Percentiles rank a stretch among this genome's conserved stretches.
Evolutionary conservation across 805 yeast genomes (phyloP).

Genomic region (Candida boidinii): DNA sequence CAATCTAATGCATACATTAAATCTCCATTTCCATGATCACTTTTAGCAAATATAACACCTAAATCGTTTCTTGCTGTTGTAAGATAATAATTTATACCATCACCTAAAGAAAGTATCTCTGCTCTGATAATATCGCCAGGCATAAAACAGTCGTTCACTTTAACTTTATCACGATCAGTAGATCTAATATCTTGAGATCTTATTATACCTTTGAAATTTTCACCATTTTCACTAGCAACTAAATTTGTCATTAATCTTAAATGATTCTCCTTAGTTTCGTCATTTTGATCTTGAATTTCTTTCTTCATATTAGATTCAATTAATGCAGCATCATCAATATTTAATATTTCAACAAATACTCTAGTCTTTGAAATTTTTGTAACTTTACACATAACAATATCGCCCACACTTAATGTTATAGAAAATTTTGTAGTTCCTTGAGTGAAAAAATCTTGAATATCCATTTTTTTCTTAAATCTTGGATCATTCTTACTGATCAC

Average conservation of each 20-base stretch:
- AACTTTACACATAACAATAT: slow-evolving; percentile 70
- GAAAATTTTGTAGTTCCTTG: slow-evolving; percentile 8
- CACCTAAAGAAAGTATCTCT: slow-evolving; percentile 78
- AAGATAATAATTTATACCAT: slow-evolving; percentile 84
- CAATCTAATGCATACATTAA: slow-evolving; percentile 87
- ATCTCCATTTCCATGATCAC: slow-evolving; percentile 60
- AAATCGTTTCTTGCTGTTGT: slow-evolving; percentile 85
- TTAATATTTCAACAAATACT: slow-evolving; percentile 67
- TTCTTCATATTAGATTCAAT: slow-evolving; percentile 37
- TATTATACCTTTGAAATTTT: slow-evolving; percentile 79
- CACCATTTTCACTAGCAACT: slow-evolving; percentile 69
- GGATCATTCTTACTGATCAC: slow-evolving; percentile 18
- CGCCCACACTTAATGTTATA: slow-evolving; percentile 73
- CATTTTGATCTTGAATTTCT: slow-evolving; percentile 6
- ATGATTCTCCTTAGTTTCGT: too few species aligned
- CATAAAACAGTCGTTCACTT: slow-evolving; percentile 65
- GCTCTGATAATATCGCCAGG: slow-evolving; percentile 95
- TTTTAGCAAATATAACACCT: slow-evolving; percentile 87
- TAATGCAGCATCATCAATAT: slow-evolving; percentile 32
- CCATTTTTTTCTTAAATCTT: neutral
- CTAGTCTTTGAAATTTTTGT: slow-evolving; percentile 59
- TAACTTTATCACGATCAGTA: slow-evolving; percentile 83
- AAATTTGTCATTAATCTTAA: slow-evolving; percentile 23
- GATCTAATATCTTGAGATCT: slow-evolving; percentile 84
- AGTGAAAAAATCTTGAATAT: neutral